Evolutionary conservation across 2,329 filamentous ascomycete species (phyloP).

Genomic region (Alternaria gansuensis): DNA sequence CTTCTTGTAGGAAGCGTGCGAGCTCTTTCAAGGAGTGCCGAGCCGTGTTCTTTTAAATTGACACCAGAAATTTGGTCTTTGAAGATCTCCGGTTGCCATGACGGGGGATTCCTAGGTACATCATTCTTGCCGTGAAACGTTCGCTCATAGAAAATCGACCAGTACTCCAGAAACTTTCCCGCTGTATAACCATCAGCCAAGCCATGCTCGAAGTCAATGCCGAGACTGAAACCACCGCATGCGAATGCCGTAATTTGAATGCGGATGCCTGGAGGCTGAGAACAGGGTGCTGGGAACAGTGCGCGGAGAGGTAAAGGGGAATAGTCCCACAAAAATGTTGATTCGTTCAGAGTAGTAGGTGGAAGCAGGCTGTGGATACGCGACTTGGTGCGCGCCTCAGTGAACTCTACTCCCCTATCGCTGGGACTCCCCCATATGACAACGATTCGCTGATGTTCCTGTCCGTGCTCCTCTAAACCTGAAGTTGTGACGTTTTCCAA

Average conservation of each 20-base stretch:
- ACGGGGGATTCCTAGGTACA: not conserved
- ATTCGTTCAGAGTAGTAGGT: not conserved
- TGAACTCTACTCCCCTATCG: not conserved
- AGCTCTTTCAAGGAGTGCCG: not conserved
- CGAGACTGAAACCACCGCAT: not conserved
- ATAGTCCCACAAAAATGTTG: not conserved
- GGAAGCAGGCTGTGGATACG: not conserved
- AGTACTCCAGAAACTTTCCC: not conserved
- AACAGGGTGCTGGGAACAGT: not conserved
- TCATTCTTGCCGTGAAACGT: not conserved
- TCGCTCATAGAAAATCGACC: not conserved
- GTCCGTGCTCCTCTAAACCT: not conserved
- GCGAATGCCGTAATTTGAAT: not conserved
- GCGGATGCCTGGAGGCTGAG: not conserved
- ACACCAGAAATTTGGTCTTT: not conserved
- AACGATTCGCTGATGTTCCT: not conserved
- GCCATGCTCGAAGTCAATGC: constrained; percentile 3
- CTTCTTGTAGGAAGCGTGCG: not conserved
- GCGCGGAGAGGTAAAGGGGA: not conserved
- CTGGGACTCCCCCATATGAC: not conserved
- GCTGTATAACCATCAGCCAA: not conserved
- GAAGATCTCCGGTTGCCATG: not conserved
- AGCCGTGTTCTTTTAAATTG: not conserved
- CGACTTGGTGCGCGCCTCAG: not conserved
- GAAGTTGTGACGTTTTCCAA: not conserved